A percentile compares a stretch with the other conserved stretches of the same genome.
These are phyloP conservation scores for Ophiocordyceps camponoti-floridani DNA, from an alignment of 2,329 filamentous ascomycete genomes.

Conservation along the genomic window DNA sequence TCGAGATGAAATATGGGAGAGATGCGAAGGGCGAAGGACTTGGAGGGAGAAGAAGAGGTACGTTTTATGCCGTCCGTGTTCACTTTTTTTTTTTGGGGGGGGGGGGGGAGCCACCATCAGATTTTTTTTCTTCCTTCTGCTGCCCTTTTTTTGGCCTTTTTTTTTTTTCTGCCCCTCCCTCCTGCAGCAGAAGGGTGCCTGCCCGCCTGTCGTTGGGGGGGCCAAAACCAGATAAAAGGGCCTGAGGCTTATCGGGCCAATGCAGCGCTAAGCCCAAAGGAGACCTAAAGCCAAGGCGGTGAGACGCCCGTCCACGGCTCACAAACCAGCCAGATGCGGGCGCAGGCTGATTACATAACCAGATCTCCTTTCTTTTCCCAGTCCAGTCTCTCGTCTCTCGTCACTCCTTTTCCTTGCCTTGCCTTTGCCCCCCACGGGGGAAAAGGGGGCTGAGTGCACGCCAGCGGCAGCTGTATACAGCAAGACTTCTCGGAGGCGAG, in stretches of 20 bases:
- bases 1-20: conserved; percentile 1
- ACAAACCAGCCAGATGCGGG: conserved; percentile 2
- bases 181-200: neutral
- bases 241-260: conserved; percentile 8
- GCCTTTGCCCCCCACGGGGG: too few species aligned
- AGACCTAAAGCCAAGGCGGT: conserved; percentile 5
- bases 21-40: neutral
- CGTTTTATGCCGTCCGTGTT: conserved; percentile 1
- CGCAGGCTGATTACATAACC: conserved; percentile 2
- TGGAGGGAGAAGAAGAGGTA: neutral
- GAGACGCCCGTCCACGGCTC: conserved; percentile 1
- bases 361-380: too few species aligned
- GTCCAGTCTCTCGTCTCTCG: too few species aligned
- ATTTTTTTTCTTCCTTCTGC: conserved; percentile 4
- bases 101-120: conserved; percentile 2
- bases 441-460: too few species aligned
- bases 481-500: too few species aligned
- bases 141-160: neutral
- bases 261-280: conserved; percentile 5
- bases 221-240: conserved; percentile 4
- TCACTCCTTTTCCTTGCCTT: too few species aligned
- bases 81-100: neutral
- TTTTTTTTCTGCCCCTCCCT: neutral
- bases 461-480: too few species aligned
- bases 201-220: too few species aligned